These are phyloP conservation scores for Torulaspora gathmanii DNA, from an alignment of 805 yeast species.

Conservation along the genomic window DNA sequence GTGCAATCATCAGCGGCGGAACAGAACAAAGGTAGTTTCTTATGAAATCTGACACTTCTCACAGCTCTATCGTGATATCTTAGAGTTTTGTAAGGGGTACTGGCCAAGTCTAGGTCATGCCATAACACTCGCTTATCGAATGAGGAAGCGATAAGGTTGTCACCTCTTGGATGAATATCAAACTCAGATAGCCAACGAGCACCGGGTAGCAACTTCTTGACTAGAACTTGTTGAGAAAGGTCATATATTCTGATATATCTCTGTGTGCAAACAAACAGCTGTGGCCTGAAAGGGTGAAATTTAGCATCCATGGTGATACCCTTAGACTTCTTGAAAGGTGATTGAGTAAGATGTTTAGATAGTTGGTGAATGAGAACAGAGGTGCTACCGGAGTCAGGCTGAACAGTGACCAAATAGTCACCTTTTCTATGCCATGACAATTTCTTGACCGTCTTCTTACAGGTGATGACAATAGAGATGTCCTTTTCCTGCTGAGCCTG, in stretches of 20 bases:
- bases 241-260: slow-evolving; percentile 88
- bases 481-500: slow-evolving; percentile 58
- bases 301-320: slow-evolving; percentile 94
- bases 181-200: slow-evolving; percentile 90
- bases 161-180: slow-evolving; percentile 95
- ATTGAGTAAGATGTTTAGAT: slow-evolving; percentile 89
- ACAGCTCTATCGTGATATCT: slow-evolving; percentile 95
- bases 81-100: slow-evolving; percentile 90
- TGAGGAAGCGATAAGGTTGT: slow-evolving; percentile 85
- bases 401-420: slow-evolving; percentile 92
- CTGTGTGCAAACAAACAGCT: slow-evolving; percentile 89
- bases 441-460: slow-evolving; percentile 64
- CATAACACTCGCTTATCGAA: slow-evolving; percentile 92
- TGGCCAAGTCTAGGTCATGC: slow-evolving; percentile 90
- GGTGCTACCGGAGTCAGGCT: slow-evolving; percentile 86
- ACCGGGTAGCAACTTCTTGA: slow-evolving; percentile 87
- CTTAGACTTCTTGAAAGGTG: slow-evolving; percentile 88
- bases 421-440: slow-evolving; percentile 96
- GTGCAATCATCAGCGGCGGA: slow-evolving; percentile 93
- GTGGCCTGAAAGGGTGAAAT: slow-evolving; percentile 96
- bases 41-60: slow-evolving; percentile 81
- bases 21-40: slow-evolving; percentile 82
- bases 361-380: slow-evolving; percentile 92
- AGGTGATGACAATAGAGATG: slow-evolving; percentile 65
- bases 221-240: slow-evolving; percentile 74